Base-by-base conservation (phyloP, 306 rosid genomes). In the Inga leiocalycina region DNA sequence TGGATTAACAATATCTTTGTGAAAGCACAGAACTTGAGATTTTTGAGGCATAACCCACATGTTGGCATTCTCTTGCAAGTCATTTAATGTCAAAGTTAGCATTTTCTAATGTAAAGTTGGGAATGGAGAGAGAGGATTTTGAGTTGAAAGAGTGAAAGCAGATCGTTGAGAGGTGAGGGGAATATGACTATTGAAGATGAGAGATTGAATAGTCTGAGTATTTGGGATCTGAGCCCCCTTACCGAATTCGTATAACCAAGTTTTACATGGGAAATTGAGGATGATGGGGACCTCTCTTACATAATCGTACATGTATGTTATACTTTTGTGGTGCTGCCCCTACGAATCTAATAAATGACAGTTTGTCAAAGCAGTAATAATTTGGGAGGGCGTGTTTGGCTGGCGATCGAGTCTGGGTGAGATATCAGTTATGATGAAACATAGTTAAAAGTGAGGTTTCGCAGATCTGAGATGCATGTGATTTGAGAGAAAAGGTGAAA, bases 391-490 rank as follows among this genome's bases (percentile, higher is more conserved):
- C n/a, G 72, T 67, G 46, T 67, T 67, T 35, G 41, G 71, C 8
- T 19, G 48, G 22, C n/a, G 39, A 48, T 48, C 52, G 52, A 24
- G 69, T 27, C 20, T 11, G 34, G 77, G 49, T 64, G 44, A 80
- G 65, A 35, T 71, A 59, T 74, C 82, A 51, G 62, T 72, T 48
- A 5, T 10, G 8, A 66, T 46, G 76, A 79, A 56, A 77, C 65
- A 22, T 11, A 65, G 19, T 65, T 65, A 65, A 65, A 62, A 76
- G n/a, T 30, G 75, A 78, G 72, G 64, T 54, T 8, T 32, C 67
- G 20, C 24, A 84, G 83, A 87, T 88, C 90, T 81, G 80, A 81
- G 71, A 83, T 81, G 90, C 94, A 88, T 85, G 88, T 89, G 89
- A 84, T 59, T 68, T 65, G 34, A 80, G 80, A 79, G 68, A 41